These are phyloP conservation scores for Macrotyloma uniflorum DNA, from an alignment of 306 rosid genomes.

Conservation along the genomic window DNA sequence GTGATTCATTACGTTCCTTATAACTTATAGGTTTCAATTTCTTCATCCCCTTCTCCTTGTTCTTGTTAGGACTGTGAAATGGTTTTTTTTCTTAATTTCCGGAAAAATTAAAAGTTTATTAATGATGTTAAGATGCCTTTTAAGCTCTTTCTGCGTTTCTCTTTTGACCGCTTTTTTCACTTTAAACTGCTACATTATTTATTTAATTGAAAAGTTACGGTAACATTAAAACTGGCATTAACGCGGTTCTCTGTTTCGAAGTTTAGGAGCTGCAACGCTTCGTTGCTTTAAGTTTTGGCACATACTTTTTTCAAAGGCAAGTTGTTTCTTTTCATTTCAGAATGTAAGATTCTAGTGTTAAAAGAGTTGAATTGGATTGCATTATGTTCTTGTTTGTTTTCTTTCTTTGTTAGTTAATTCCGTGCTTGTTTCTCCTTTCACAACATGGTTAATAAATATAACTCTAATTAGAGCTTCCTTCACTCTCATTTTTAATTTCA, in stretches of 20 bases:
- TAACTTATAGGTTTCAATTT: neutral
- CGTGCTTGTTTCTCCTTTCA: neutral
- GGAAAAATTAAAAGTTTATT: neutral
- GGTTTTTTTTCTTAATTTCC: neutral
- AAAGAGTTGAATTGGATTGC: constrained; percentile 10
- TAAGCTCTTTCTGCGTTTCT: constrained; percentile 43
- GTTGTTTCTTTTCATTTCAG: neutral
- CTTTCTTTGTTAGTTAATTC: constrained; percentile 8
- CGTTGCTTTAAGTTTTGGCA: constrained; percentile 41
- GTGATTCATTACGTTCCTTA: constrained; percentile 10
- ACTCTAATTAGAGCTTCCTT: neutral
- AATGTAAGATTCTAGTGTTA: neutral
- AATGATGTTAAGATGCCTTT: constrained; percentile 39
- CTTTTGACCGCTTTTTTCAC: neutral
- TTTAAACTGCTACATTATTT: neutral
- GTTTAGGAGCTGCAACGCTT: constrained; percentile 47
- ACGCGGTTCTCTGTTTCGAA: constrained; percentile 39
- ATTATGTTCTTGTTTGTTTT: constrained; percentile 20
- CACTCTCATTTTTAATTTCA: neutral
- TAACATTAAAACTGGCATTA: neutral
- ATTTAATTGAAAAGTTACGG: neutral
- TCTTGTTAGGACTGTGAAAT: neutral
- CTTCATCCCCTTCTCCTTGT: constrained; percentile 9
- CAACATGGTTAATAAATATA: neutral
- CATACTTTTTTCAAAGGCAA: constrained; percentile 35